Conservation (phyloP, 2,329 filamentous ascomycete genomes). For the Apiospora marii region DNA sequence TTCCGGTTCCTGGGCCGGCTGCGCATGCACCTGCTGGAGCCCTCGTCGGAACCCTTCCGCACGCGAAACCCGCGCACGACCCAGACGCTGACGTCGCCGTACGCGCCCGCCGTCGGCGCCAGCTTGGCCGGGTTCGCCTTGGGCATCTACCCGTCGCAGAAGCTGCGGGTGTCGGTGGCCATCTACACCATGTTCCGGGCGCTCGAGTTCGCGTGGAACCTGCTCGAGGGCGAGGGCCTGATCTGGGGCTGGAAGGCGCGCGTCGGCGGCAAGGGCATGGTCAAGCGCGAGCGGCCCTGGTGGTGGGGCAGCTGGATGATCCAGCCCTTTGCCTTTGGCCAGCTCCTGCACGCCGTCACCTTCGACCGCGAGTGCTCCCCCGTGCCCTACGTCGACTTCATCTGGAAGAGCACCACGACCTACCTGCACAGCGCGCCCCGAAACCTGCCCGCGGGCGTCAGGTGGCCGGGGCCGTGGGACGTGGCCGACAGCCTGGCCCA, state of each 20-base stretch:
- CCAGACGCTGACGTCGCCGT: conserved; percentile 77
- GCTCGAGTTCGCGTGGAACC: conserved; percentile 87
- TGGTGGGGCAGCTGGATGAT: conserved; percentile 88
- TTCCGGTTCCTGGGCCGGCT: conserved; percentile 89
- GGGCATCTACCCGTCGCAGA: conserved; percentile 72
- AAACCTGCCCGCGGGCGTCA: conserved; percentile 69
- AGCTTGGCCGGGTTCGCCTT: conserved; percentile 85
- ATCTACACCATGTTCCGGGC: conserved; percentile 84
- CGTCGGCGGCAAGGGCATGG: conserved; percentile 51
- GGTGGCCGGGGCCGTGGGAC: conserved; percentile 79
- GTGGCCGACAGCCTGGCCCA: conserved; percentile 83
- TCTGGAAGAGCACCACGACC: conserved; percentile 76
- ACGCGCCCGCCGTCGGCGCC: conserved; percentile 89
- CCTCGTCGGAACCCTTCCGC: conserved; percentile 83
- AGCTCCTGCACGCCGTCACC: conserved; percentile 77
- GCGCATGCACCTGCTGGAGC: conserved; percentile 78
- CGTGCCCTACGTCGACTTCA: conserved; percentile 52
- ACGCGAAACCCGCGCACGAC: conserved; percentile 81
- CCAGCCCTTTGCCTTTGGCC: conserved; percentile 78
- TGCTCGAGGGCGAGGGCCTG: conserved; percentile 76
- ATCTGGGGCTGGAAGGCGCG: conserved; percentile 63
- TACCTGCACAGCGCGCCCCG: conserved; percentile 80
- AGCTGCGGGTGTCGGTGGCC: conserved; percentile 75
- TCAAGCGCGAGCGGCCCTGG: conserved; percentile 73
- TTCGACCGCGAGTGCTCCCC: conserved; percentile 76